Percentiles rank a stretch among this genome's conserved stretches.
These are phyloP conservation scores for Acanthamoeba rhysodes DNA, from an alignment of 208 protist genomes.

Conservation along the genomic window DNA sequence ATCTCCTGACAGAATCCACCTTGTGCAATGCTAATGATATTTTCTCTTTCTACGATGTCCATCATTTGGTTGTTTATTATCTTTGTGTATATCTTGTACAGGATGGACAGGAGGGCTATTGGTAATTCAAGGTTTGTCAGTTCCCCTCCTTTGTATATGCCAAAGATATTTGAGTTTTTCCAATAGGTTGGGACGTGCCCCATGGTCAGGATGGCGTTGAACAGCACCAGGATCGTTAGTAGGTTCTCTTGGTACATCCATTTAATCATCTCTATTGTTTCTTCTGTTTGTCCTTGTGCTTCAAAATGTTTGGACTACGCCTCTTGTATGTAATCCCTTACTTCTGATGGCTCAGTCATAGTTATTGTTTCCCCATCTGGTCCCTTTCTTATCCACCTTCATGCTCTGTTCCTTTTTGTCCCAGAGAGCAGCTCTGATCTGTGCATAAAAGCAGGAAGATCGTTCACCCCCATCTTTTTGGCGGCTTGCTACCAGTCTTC, in stretches of 20 bases:
- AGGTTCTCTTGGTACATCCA: not conserved
- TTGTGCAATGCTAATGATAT: not conserved
- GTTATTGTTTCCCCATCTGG: not conserved
- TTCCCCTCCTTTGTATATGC: constrained; percentile 7
- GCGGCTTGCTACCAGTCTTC: not conserved
- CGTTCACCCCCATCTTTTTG: not conserved
- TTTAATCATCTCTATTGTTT: constrained; percentile 2
- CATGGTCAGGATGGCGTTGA: not conserved
- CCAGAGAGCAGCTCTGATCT: not conserved
- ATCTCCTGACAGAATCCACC: not conserved
- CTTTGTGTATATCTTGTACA: not conserved
- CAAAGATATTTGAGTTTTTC: not conserved
- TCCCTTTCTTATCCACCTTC: not conserved
- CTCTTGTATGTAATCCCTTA: not conserved
- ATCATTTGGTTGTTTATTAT: not conserved
- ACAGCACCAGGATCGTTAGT: not conserved
- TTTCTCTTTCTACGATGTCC: not conserved
- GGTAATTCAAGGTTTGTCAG: not conserved
- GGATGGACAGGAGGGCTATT: not conserved
- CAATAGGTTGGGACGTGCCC: not conserved
- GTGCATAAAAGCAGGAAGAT: not conserved
- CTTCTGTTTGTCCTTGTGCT: not conserved
- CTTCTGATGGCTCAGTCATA: not conserved
- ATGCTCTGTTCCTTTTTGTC: not conserved
- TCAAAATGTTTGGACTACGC: too few relatives aligned